phyloP scores from a whole-genome alignment of 345 rosid species.

The Bruguiera gymnorhiza region DNA sequence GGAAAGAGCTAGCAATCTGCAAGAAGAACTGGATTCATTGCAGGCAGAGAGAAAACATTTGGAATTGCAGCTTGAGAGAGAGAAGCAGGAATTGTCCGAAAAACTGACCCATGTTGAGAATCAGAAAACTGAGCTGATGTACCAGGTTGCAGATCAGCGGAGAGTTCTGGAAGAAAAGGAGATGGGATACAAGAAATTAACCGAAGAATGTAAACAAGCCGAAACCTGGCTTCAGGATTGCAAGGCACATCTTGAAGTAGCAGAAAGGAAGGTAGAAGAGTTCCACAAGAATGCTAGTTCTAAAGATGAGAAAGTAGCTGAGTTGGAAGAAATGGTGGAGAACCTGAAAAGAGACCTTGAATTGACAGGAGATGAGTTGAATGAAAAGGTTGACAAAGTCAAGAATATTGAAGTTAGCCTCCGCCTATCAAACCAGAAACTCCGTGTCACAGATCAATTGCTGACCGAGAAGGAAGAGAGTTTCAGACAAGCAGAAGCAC shows the following conservation, averaged over 20 bases:
- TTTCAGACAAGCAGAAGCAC: constrained; percentile 56
- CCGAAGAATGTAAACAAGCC: constrained; percentile 45
- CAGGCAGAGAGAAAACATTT: constrained; percentile 39
- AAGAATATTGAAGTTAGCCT: constrained; percentile 72
- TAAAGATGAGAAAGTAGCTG: constrained; percentile 42
- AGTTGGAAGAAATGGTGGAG: constrained; percentile 54
- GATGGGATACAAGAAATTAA: constrained; percentile 38
- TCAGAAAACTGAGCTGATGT: constrained; percentile 32
- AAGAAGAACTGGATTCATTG: constrained; percentile 48
- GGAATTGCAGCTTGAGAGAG: constrained; percentile 47
- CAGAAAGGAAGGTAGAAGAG: constrained; percentile 25
- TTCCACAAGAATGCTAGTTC: constrained; percentile 20
- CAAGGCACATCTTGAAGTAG: constrained; percentile 17
- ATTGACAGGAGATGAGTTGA: constrained; percentile 72
- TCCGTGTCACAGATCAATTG: constrained; percentile 78
- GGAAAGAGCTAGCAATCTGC: constrained; percentile 39
- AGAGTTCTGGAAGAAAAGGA: constrained; percentile 44
- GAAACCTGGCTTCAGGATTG: constrained; percentile 26
- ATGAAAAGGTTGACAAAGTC: constrained; percentile 47
- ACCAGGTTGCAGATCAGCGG: constrained; percentile 46
- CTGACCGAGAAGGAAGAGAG: constrained; percentile 71
- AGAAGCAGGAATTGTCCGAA: constrained; percentile 45
- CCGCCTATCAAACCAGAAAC: constrained; percentile 89
- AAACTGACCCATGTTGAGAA: constrained; percentile 39
- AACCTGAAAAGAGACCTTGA: constrained; percentile 67